Evolutionary conservation across 345 rosid genomes (phyloP), one percentile per base, ranked within the genome.

Genomic region (Citrus australasica): DNA sequence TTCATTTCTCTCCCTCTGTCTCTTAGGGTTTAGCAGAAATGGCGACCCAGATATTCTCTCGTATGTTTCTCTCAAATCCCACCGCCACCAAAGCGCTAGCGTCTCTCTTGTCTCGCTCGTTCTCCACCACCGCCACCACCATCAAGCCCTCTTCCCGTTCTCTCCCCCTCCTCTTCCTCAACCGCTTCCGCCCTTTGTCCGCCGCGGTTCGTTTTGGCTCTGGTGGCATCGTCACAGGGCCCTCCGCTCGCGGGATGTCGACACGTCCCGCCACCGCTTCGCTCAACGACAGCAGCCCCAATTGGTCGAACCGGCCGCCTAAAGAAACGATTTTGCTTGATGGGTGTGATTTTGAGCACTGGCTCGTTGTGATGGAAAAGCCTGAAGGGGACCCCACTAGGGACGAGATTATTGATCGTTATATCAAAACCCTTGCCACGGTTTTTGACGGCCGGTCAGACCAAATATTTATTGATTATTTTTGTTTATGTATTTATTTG

Each of bases 291-390:
- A 90, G 88, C 0, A 87, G 79, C 76, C 97, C 97, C 48, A 95
- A 95, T 83, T 95, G 96, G 94, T 92, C 98, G 6, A 96, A 92
- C 63, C 81, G 99, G 51, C 98, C 99, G 9, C 95, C 98, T 0
- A 90, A 94, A 79, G 99, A 94, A 87, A 91, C 98, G 33, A 94
- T 94, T 59, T 79, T 96, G 85, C 92, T 96, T 61, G 98, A 94
- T 75, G 94, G 99, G 0, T 94, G 97, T 77, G 99, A 96, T 84
- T 96, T 94, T 53, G 89, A 96, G 67, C 99, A 96, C 80, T 94
- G 98, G 98, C 97, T 96, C 32, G 89, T 96, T 13, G 97, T 96
- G 7, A 59, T 94, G 92, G 97, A 91, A 25, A 80, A 81, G 66
- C 98, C 92, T 3, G 85, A 86, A 70, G 94, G 87, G 9, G 87